Evolutionary conservation across 1,139 yeast species (phyloP).

Genomic region (Wickerhamomyces sp.): DNA sequence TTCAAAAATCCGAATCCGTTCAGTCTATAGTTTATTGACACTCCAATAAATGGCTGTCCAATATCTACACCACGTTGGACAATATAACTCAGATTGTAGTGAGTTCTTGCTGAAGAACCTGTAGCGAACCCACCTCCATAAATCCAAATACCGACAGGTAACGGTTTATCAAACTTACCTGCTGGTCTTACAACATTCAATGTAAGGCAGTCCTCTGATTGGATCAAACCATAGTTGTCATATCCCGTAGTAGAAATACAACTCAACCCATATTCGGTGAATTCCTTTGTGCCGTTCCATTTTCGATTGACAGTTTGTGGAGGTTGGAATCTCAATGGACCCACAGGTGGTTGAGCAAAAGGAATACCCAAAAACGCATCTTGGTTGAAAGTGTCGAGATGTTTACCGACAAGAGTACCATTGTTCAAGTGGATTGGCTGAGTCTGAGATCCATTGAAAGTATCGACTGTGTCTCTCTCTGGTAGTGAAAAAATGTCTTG

Average conservation of each 20-base stretch:
- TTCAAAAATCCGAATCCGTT: slow-evolving; percentile 30
- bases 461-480: too few relatives aligned
- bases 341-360: slow-evolving; percentile 24
- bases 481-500: too few relatives aligned
- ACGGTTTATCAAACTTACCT: slow-evolving; percentile 44
- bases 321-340: slow-evolving; percentile 18
- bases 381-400: slow-evolving; percentile 9
- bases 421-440: too few relatives aligned
- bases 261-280: slow-evolving; percentile 13
- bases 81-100: slow-evolving; percentile 23
- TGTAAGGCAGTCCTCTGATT: slow-evolving; percentile 28
- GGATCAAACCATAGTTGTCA: slow-evolving; percentile 5
- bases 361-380: slow-evolving; percentile 24
- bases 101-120: slow-evolving; percentile 28
- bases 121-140: slow-evolving; percentile 31
- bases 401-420: slow-evolving; percentile 10
- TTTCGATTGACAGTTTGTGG: slow-evolving; percentile 16
- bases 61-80: slow-evolving; percentile 22
- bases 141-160: slow-evolving; percentile 32
- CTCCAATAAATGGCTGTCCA: slow-evolving; percentile 28
- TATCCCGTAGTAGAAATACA: slow-evolving; percentile 10
- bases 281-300: slow-evolving; percentile 7
- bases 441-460: too few relatives aligned
- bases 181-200: slow-evolving; percentile 64
- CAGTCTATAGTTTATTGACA: slow-evolving; percentile 32